Percentiles rank a stretch among this genome's conserved stretches.
These are phyloP conservation scores for Trebouxia sp. DNA, from an alignment of 139 green algal species.

Conservation along the genomic window DNA sequence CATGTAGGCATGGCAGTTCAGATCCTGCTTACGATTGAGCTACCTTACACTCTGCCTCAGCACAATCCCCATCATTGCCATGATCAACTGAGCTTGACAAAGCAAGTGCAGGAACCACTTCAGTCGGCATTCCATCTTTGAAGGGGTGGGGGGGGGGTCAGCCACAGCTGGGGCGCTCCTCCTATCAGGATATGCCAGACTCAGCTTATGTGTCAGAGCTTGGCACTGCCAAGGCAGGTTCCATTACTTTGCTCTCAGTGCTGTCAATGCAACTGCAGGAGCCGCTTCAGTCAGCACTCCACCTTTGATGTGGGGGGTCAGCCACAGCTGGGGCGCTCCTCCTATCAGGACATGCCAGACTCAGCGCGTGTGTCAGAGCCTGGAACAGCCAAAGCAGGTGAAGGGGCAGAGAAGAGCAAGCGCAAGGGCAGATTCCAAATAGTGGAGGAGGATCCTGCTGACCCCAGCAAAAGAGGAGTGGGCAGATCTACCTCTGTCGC, in stretches of 20 bases:
- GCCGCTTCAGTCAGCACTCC: constrained; percentile 1
- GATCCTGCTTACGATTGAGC: no score
- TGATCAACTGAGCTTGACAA: no score
- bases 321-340: background rate
- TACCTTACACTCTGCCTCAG: no score
- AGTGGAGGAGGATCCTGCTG: constrained; percentile 65
- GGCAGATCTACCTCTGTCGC: constrained; percentile 23
- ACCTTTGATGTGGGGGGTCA: background rate
- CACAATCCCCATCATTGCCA: no score
- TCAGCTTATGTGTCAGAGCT: background rate
- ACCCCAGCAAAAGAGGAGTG: constrained; percentile 18
- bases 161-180: background rate
- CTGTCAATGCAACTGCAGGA: background rate
- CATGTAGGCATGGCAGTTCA: no score
- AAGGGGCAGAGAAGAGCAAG: constrained; percentile 47
- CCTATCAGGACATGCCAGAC: background rate
- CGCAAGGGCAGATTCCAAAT: constrained; percentile 84
- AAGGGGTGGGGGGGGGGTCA: background rate
- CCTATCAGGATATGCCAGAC: background rate
- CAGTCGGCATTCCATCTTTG: constrained; percentile 1
- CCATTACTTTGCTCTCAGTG: no score
- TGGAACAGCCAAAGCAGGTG: background rate
- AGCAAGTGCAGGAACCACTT: background rate
- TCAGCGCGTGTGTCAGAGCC: background rate
- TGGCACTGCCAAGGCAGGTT: constrained; percentile 2